Percentiles rank a stretch among this genome's conserved stretches.
phyloP scores from a whole-genome alignment of 495 filamentous ascomycete species.

The Massariosphaeria phaeospora region DNA sequence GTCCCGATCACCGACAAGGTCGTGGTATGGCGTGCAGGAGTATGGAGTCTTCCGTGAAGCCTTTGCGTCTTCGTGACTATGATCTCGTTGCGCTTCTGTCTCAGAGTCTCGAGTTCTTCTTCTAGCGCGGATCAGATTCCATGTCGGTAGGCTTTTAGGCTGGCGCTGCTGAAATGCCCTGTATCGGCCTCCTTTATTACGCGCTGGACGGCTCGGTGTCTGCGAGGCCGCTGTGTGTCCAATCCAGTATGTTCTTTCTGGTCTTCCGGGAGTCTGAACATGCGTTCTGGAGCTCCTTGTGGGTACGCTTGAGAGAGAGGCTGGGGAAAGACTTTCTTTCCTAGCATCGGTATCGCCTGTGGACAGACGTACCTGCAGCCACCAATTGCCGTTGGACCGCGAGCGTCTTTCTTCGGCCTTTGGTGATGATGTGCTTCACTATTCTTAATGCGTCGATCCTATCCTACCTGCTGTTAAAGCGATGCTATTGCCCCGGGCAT shows the following conservation, averaged over 20 bases:
- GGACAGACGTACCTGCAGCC: not conserved
- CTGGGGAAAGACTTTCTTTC: slow-evolving; percentile 2
- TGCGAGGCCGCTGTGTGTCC: not conserved
- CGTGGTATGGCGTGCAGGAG: not conserved
- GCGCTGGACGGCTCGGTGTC: not conserved
- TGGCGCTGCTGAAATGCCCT: not conserved
- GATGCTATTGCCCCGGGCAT: not conserved
- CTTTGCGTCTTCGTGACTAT: not conserved
- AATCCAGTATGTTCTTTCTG: not conserved
- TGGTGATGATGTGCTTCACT: slow-evolving; percentile 2
- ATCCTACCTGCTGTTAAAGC: not conserved
- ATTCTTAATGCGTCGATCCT: slow-evolving; percentile 8
- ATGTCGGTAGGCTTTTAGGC: not conserved
- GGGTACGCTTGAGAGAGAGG: not conserved
- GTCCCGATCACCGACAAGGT: slow-evolving; percentile 1
- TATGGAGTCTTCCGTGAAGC: not conserved
- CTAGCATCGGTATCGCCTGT: slow-evolving; percentile 11
- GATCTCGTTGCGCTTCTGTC: not conserved
- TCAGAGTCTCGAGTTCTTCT: not conserved
- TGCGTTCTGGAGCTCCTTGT: not conserved
- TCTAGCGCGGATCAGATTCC: not conserved
- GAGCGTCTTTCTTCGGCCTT: not conserved
- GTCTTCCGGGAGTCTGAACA: not conserved
- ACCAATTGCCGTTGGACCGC: slow-evolving; percentile 3
- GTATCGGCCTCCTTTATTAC: not conserved